Conservation (phyloP, 768 basidiomycete species). For the Leccinum obscurum region DNA sequence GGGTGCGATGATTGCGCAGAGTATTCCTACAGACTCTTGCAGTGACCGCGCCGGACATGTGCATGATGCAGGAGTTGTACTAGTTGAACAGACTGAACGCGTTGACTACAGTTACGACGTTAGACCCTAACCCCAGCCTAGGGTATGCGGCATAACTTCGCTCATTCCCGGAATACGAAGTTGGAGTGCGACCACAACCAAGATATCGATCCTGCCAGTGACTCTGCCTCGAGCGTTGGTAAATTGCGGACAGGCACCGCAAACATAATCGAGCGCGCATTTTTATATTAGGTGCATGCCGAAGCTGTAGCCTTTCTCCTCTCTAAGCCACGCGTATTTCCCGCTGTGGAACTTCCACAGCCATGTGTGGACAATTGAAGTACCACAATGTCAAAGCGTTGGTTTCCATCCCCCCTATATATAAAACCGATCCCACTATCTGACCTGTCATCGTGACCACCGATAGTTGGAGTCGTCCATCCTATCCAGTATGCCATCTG, state of each 20-base stretch:
- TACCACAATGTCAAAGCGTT: slow-evolving; percentile 28
- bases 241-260: neutral
- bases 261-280: neutral
- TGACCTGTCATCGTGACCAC: slow-evolving; percentile 1
- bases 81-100: neutral
- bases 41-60: neutral
- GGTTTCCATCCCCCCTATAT: slow-evolving; percentile 10
- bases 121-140: slow-evolving; percentile 21
- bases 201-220: neutral
- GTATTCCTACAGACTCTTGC: neutral
- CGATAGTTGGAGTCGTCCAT: slow-evolving; percentile 1
- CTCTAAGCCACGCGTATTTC: slow-evolving; percentile 14
- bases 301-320: slow-evolving; percentile 13
- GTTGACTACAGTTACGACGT: neutral
- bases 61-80: neutral
- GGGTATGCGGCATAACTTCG: slow-evolving; percentile 7
- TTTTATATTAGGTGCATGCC: neutral
- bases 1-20: neutral
- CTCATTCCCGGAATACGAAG: neutral
- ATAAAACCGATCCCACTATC: slow-evolving; percentile 15
- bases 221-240: neutral
- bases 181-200: neutral
- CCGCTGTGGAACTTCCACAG: slow-evolving; percentile 18
- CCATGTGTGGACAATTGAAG: slow-evolving; percentile 21
- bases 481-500: slow-evolving; percentile 12